Evolutionary conservation across 106 monocot species (phyloP), one percentile per base, ranked within the genome.

Genomic region (Chionographis japonica): DNA sequence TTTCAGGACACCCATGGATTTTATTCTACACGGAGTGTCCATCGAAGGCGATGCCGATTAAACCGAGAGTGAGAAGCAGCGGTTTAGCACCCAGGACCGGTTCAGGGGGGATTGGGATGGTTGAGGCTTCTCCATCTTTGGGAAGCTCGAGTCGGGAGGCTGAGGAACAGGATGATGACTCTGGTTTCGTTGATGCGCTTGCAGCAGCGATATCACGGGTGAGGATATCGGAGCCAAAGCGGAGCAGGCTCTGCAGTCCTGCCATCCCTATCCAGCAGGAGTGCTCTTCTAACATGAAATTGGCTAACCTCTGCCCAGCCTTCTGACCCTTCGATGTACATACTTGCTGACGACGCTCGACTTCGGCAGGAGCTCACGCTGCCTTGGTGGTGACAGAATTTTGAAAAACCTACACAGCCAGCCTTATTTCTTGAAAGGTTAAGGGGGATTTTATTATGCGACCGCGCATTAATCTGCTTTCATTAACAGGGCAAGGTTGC

Each of bases 1-100:
- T 72, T 54, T 58, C 85, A 97, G 97, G 76, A 51, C 97, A 97
- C 66, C 89, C 97, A 58, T 97, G 92, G 92, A 84, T 97, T 61
- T 11, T 74, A 13, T 83, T 83, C 74, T 83, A 97, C 76, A 85
- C 97, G 5, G 86, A 92, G 49, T 63, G 63, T 35, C 75, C 82
- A 18, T 40, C 75, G 7, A 82, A 69, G 39, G 66, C 50, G 43
- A 50, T 80, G 35, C 39, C 76, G 49, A 55, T 38, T 20, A 81
- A 76, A 40, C 41, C 56, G 2, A 74, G 68, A 54, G 36, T 56
- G 12, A 59, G 39, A 50, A 79, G 46, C 68, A 65, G 52, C 8
- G 70, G 20, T 12, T 14, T 57, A 50, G 52, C 65, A 52, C 70
- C 68, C 38, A 74, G 68, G 73, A 4, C 72, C 42, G 46, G 69